phyloP scores from a whole-genome alignment of 2,329 filamentous ascomycete genomes.

The Aspergillus tubingensis region DNA sequence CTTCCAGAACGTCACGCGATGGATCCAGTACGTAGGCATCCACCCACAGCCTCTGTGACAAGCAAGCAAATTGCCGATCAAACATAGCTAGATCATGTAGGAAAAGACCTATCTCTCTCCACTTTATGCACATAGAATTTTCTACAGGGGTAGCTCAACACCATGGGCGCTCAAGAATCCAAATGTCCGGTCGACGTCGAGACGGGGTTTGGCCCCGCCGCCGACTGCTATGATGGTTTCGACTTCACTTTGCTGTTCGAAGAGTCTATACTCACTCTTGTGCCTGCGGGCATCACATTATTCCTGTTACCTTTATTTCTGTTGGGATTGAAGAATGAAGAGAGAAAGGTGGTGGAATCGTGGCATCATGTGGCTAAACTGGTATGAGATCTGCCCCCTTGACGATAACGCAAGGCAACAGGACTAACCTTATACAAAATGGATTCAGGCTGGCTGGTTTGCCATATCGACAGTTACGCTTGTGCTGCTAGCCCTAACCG shows the following conservation, averaged over 20 bases:
- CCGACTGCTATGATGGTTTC: slow-evolving; percentile 18
- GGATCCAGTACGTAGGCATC: not conserved
- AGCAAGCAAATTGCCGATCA: not conserved
- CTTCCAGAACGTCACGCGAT: not conserved
- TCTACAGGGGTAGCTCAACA: not conserved
- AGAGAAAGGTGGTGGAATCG: not conserved
- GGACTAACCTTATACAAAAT: not conserved
- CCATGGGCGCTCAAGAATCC: not conserved
- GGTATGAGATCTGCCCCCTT: not conserved
- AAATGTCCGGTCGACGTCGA: not conserved
- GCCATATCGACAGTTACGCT: not conserved
- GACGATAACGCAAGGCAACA: too few species aligned
- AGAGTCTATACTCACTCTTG: slow-evolving; percentile 31
- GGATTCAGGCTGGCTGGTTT: not conserved
- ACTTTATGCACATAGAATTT: not conserved
- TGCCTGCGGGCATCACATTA: slow-evolving; percentile 10
- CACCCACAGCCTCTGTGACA: not conserved
- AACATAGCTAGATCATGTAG: not conserved
- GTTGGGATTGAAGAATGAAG: not conserved
- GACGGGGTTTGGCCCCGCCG: not conserved
- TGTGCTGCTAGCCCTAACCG: not conserved
- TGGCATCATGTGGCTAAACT: not conserved
- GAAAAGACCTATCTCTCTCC: not conserved
- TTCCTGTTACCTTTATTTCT: not conserved
- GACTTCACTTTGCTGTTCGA: slow-evolving; percentile 38